These are phyloP conservation scores for Geum urbanum DNA, from an alignment of 306 rosid genomes.

Conservation along the genomic window DNA sequence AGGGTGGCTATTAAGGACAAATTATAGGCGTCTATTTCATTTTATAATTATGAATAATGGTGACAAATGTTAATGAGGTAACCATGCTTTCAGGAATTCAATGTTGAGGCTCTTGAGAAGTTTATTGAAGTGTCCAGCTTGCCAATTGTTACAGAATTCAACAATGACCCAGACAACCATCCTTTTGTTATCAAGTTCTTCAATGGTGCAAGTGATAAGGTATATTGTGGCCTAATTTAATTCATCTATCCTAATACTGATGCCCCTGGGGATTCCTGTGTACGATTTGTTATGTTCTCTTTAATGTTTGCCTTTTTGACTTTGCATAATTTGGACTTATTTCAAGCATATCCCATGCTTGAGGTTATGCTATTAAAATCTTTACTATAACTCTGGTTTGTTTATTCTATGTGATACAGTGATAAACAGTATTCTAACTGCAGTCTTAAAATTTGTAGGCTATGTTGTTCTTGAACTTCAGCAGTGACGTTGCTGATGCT, in stretches of 20 bases:
- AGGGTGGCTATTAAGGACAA: neutral
- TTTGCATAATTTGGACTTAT: no score
- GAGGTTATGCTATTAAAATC: no score
- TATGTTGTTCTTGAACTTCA: conserved; percentile 80
- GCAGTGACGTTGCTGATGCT: conserved; percentile 50
- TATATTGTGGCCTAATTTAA: conserved; percentile 13
- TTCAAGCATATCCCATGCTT: no score
- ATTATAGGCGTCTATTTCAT: neutral
- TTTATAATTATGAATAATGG: neutral
- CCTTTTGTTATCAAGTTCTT: conserved; percentile 66
- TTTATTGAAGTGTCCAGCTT: conserved; percentile 56
- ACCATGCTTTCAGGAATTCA: conserved; percentile 57
- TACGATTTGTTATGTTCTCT: no score
- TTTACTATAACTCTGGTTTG: neutral
- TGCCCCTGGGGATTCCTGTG: neutral
- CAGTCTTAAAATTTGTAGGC: conserved; percentile 49
- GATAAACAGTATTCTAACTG: conserved; percentile 8
- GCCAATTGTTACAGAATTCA: conserved; percentile 59
- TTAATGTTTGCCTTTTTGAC: no score
- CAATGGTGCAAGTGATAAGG: conserved; percentile 56
- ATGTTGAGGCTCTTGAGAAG: conserved; percentile 63
- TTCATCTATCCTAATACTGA: neutral
- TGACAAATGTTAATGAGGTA: conserved; percentile 7
- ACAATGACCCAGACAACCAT: conserved; percentile 70
- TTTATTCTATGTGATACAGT: neutral